Conservation (phyloP, 192 early-diverging fungal species). For the Bifiguratus adelaidae region DNA sequence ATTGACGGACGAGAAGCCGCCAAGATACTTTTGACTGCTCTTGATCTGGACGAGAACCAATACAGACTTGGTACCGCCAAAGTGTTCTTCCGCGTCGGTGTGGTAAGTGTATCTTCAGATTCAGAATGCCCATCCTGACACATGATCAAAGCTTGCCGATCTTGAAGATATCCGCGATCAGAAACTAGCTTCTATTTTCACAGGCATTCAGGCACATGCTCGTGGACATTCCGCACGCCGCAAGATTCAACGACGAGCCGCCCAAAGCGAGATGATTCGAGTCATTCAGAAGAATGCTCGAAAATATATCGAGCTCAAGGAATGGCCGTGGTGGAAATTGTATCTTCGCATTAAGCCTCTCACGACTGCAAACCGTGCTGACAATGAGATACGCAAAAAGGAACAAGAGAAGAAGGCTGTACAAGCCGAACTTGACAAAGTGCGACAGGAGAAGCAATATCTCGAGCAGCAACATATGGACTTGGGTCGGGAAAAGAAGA, state of each 20-base stretch:
- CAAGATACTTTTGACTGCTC: slow-evolving; percentile 60
- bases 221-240: slow-evolving; percentile 77
- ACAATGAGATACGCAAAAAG: slow-evolving; percentile 3
- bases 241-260: slow-evolving; percentile 24
- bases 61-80: slow-evolving; percentile 89
- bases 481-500: too few species aligned
- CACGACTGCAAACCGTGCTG: slow-evolving; percentile 34
- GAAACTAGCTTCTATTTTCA: slow-evolving; percentile 73
- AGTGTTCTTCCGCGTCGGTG: slow-evolving; percentile 94
- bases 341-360: slow-evolving; percentile 89
- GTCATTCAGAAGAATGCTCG: slow-evolving; percentile 94
- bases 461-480: too few species aligned
- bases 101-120: slow-evolving; percentile 36
- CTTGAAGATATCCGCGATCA: slow-evolving; percentile 87
- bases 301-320: slow-evolving; percentile 75
- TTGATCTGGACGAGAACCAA: slow-evolving; percentile 68
- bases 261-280: slow-evolving; percentile 78
- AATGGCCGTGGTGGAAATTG: slow-evolving; percentile 96
- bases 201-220: slow-evolving; percentile 77
- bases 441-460: too few species aligned
- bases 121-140: background rate
- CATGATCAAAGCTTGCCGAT: slow-evolving; percentile 56
- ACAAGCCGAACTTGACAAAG: background rate
- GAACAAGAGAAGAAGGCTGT: background rate
- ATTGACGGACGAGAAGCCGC: slow-evolving; percentile 86